phyloP scores from a whole-genome alignment of 2,329 filamentous ascomycete genomes.

The Aphanoascus verrucosus region DNA sequence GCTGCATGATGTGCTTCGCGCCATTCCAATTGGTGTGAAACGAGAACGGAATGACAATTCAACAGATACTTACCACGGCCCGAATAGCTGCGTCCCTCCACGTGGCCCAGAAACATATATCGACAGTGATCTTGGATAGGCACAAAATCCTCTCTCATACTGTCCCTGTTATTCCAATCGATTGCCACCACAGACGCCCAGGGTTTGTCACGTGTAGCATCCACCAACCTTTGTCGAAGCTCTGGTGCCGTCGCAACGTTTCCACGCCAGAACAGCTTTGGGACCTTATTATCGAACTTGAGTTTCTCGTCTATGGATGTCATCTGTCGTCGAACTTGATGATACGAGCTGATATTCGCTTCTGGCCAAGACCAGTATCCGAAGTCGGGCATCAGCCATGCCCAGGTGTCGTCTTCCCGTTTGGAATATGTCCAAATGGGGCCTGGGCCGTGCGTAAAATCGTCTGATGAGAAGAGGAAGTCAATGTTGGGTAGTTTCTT shows the following conservation, averaged over 20 bases:
- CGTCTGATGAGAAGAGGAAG: conserved; percentile 41
- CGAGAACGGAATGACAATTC: conserved; percentile 41
- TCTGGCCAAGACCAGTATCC: conserved; percentile 46
- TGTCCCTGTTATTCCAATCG: conserved; percentile 33
- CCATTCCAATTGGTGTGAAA: conserved; percentile 42
- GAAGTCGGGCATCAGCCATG: conserved; percentile 46
- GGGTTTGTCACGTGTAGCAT: conserved; percentile 29
- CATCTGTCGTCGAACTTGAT: conserved; percentile 33
- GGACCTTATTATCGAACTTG: conserved; percentile 31
- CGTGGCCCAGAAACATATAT: conserved; percentile 46
- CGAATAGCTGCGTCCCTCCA: conserved; percentile 45
- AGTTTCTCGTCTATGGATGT: conserved; percentile 29
- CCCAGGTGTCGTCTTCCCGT: conserved; percentile 28
- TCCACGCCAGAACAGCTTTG: conserved; percentile 42
- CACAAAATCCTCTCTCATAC: conserved; percentile 34
- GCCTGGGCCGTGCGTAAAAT: conserved; percentile 29
- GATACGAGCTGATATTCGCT: conserved; percentile 36
- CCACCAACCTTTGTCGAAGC: conserved; percentile 32
- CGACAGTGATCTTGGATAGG: conserved; percentile 45
- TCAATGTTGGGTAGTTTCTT: conserved; percentile 39
- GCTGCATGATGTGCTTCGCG: conserved; percentile 41
- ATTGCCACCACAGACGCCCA: conserved; percentile 40
- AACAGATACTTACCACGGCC: conserved; percentile 45
- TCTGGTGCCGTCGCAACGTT: conserved; percentile 30
- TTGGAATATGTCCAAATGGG: conserved; percentile 38